Conservation (phyloP, 2,329 filamentous ascomycete species). For the Pestalotiopsis sp. region DNA sequence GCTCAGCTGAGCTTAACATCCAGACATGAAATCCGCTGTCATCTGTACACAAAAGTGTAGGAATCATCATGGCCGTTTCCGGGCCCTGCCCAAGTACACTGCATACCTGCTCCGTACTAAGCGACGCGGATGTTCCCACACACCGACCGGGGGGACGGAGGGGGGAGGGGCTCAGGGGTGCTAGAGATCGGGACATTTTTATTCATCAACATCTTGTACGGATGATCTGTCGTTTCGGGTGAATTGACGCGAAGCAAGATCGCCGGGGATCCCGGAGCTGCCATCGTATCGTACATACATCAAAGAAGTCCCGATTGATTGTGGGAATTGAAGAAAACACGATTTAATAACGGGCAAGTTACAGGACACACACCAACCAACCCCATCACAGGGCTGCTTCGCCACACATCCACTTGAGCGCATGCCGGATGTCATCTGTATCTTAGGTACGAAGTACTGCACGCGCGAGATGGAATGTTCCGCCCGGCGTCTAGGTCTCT, state of each 20-base stretch:
- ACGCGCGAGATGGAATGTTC: too few relatives aligned
- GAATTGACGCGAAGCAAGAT: conserved; percentile 9
- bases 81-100: background rate
- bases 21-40: background rate
- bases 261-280: conserved; percentile 3
- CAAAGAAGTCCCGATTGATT: conserved; percentile 6
- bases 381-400: background rate
- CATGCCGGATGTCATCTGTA: too few relatives aligned
- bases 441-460: too few relatives aligned
- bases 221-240: conserved; percentile 7
- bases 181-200: background rate
- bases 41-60: background rate
- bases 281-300: conserved; percentile 9
- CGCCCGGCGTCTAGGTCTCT: background rate
- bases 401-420: too few relatives aligned
- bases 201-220: background rate
- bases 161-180: background rate
- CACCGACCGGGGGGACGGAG: background rate
- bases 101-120: background rate
- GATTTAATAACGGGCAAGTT: background rate
- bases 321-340: background rate
- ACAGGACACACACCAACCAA: background rate
- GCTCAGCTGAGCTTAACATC: background rate
- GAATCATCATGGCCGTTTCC: background rate
- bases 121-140: conserved; percentile 4